phyloP scores from a whole-genome alignment of 176 grass and related monocot species.

The Musa beccarii region DNA sequence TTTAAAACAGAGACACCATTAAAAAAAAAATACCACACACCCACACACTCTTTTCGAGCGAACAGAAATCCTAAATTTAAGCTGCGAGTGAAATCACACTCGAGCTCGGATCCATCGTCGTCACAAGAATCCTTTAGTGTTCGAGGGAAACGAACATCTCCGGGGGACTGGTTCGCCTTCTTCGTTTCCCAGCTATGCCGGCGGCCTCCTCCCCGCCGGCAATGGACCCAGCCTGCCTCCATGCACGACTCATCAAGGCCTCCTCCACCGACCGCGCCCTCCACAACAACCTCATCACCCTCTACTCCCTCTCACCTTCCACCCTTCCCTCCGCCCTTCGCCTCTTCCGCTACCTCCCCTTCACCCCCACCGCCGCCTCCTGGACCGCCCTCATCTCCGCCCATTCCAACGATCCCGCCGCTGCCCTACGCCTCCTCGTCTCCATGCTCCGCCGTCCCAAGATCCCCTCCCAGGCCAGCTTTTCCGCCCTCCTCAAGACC shows the following conservation, averaged over 20 bases:
- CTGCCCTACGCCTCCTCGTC: conserved; percentile 12
- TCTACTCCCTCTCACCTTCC: background rate
- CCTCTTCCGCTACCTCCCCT: conserved; percentile 7
- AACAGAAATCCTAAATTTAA: too few relatives aligned
- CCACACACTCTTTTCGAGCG: too few relatives aligned
- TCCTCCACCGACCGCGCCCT: conserved; percentile 12
- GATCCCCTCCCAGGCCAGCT: conserved; percentile 26
- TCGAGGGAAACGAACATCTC: background rate
- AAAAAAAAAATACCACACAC: too few relatives aligned
- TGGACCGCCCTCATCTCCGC: conserved; percentile 24
- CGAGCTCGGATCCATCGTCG: too few relatives aligned
- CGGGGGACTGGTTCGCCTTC: background rate
- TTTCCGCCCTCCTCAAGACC: conserved; percentile 33
- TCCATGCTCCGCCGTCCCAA: conserved; percentile 20
- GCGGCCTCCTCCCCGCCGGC: background rate
- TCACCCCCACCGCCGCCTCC: conserved; percentile 21
- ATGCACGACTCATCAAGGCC: conserved; percentile 25
- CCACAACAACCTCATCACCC: background rate
- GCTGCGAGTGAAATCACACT: too few relatives aligned
- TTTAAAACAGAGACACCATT: too few relatives aligned
- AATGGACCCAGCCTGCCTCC: conserved; percentile 17
- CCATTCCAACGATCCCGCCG: conserved; percentile 9
- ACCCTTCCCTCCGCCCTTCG: background rate
- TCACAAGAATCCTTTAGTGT: background rate
- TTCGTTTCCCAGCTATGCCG: background rate